Conservation (phyloP, 352 stramenopile species). For the Globisporangium spiculum region DNA sequence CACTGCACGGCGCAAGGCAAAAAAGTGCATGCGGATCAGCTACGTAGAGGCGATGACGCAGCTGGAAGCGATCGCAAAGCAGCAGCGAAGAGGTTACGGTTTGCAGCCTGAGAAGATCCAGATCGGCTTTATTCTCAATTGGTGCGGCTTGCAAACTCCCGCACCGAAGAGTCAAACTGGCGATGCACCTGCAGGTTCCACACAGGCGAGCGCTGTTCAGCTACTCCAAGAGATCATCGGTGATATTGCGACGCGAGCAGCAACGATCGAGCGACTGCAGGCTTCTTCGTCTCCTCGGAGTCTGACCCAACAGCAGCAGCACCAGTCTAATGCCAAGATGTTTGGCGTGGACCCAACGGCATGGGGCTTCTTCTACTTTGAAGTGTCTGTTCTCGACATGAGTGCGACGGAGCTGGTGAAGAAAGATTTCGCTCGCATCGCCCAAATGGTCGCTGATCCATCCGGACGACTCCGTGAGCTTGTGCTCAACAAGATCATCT, state of each 20-base stretch:
- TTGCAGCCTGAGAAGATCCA: background rate
- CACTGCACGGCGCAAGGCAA: constrained; percentile 18
- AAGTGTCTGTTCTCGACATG: constrained; percentile 6
- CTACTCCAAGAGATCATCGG: constrained; percentile 3
- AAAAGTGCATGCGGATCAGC: constrained; percentile 26
- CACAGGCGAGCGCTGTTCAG: background rate
- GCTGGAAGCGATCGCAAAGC: constrained; percentile 16
- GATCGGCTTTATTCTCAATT: constrained; percentile 10
- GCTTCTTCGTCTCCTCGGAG: no score
- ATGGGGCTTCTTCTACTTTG: constrained; percentile 8
- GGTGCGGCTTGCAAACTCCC: background rate
- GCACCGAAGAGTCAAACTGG: background rate
- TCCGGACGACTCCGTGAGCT: constrained; percentile 14
- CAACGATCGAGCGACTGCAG: background rate
- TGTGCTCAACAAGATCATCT: constrained; percentile 23
- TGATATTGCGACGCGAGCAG: background rate
- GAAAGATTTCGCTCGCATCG: constrained; percentile 10
- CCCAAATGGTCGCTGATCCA: background rate
- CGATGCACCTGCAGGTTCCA: background rate
- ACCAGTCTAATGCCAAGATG: background rate
- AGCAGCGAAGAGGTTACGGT: background rate
- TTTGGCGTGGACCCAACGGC: constrained; percentile 5
- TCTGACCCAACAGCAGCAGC: background rate
- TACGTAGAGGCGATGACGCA: constrained; percentile 22
- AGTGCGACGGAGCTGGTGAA: constrained; percentile 6